Percentiles rank a stretch among this genome's conserved stretches.
These are phyloP conservation scores for Phascolomyces articulosus DNA, from an alignment of 371 early-diverging fungal species.

Conservation along the genomic window DNA sequence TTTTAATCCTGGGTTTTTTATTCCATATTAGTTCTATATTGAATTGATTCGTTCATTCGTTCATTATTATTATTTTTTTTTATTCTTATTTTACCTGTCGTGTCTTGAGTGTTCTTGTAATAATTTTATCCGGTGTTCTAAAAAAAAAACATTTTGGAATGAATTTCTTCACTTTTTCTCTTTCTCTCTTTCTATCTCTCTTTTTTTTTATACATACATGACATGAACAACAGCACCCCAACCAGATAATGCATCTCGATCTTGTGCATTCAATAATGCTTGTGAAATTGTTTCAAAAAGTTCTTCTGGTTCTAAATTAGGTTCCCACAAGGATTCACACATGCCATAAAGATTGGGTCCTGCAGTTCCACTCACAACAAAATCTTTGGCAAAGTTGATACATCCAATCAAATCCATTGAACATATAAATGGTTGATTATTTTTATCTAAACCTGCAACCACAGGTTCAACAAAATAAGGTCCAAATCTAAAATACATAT, in stretches of 20 bases:
- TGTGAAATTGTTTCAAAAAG: constrained; percentile 98
- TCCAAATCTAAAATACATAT: too few relatives aligned
- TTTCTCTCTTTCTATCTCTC: neutral
- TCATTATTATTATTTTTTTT: neutral
- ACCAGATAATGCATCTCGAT: constrained; percentile 97
- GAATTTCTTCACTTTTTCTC: too few relatives aligned
- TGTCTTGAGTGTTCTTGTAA: constrained; percentile 84
- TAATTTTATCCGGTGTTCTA: constrained; percentile 84
- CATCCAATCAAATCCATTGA: constrained; percentile 98
- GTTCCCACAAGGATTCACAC: constrained; percentile 98
- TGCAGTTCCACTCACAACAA: constrained; percentile 97
- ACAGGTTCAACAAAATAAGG: constrained; percentile 97
- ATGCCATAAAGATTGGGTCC: constrained; percentile 93
- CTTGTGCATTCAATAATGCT: constrained; percentile 96
- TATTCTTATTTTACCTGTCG: constrained; percentile 71
- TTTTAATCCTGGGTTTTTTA: neutral
- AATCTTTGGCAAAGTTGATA: constrained; percentile 93
- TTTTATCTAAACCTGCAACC: constrained; percentile 94
- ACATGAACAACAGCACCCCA: constrained; percentile 99
- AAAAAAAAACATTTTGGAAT: neutral
- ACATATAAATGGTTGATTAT: constrained; percentile 93
- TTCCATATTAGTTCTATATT: too few relatives aligned
- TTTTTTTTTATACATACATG: constrained; percentile 60
- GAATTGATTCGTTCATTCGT: too few relatives aligned
- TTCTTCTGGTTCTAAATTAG: constrained; percentile 96